Percentiles rank a stretch among this genome's conserved stretches.
phyloP scores from a whole-genome alignment of 2,329 filamentous ascomycete species.

The Blumeriella jaapii region DNA sequence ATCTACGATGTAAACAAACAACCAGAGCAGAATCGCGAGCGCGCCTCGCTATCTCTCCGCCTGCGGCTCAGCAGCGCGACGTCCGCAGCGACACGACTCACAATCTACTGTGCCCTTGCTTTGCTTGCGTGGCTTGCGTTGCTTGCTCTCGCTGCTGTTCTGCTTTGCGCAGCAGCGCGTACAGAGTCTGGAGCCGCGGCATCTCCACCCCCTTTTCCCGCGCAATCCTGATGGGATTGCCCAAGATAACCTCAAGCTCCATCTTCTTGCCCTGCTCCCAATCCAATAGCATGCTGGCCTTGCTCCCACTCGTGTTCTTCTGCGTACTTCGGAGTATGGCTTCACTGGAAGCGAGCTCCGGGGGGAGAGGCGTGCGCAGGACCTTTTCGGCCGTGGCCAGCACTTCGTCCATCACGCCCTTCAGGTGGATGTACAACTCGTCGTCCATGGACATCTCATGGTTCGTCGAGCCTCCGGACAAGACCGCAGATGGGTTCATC shows the following conservation, averaged over 20 bases:
- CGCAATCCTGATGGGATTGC: conserved; percentile 41
- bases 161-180: conserved; percentile 41
- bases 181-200: conserved; percentile 41
- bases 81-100: too few species aligned
- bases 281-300: conserved; percentile 40
- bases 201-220: conserved; percentile 39
- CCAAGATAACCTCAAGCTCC: conserved; percentile 46
- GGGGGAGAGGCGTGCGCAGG: conserved; percentile 48
- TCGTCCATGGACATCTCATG: conserved; percentile 52
- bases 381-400: conserved; percentile 51
- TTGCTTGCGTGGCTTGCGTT: too few species aligned
- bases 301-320: conserved; percentile 49
- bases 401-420: conserved; percentile 60
- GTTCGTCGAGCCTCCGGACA: conserved; percentile 53
- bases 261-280: conserved; percentile 41
- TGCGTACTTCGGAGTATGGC: conserved; percentile 51
- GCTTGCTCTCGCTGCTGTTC: conserved; percentile 34
- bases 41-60: too few species aligned
- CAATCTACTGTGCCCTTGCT: too few species aligned
- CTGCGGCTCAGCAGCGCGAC: too few species aligned
- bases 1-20: too few species aligned
- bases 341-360: conserved; percentile 49
- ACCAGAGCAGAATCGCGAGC: too few species aligned
- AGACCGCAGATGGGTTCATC: conserved; percentile 62
- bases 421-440: conserved; percentile 49